Evolutionary conservation across 148 eudicot species (phyloP), one percentile per base, ranked within the genome.

Genomic region (Cornus controversa): DNA sequence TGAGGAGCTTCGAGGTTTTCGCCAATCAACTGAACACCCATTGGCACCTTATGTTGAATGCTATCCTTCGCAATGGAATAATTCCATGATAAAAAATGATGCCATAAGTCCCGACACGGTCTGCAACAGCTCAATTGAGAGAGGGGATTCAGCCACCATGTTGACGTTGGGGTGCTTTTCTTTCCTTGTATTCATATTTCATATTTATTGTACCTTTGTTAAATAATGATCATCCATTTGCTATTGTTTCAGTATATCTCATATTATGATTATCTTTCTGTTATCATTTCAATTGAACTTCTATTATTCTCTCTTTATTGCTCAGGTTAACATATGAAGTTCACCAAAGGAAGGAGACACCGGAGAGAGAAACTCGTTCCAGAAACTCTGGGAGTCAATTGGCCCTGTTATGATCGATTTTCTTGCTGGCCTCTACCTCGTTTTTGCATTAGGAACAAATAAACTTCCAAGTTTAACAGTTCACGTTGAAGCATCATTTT

Each of bases 131-230:
- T 87, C 74, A 11, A 23, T 57, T 27, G 92, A 86, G 54, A 85
- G 80, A 80, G 82, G 72, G 42, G 89, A 84, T 72, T 84, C 89
- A 0, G 87, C 88, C 64, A 75, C 87, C 75, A 88, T 88, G 66
- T 84, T 92, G 71, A 87, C 85, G 64, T 82, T 91, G 58, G 92
- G 90, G 95, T 91, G 86, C 24, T 28, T 25, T 40, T 69, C 67
- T 78, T 29, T n/a, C 64, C 34, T 68, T 62, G 4, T 4, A 9
- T 16, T 63, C 47, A 36, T 67, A 18, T 40, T 57, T n/a, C n/a
- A n/a, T n/a, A n/a, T n/a, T n/a, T n/a, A 6, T 40, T 40, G 45
- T 8, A 40, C 70, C 70, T 14, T 16, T 14, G 5, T 20, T 60
- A 60, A 60, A 8, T 36, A 31, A 20, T n/a, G 10, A 69, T 69